These are phyloP conservation scores for Candida xiaguanensis DNA, from an alignment of 805 yeast genomes.

Conservation along the genomic window DNA sequence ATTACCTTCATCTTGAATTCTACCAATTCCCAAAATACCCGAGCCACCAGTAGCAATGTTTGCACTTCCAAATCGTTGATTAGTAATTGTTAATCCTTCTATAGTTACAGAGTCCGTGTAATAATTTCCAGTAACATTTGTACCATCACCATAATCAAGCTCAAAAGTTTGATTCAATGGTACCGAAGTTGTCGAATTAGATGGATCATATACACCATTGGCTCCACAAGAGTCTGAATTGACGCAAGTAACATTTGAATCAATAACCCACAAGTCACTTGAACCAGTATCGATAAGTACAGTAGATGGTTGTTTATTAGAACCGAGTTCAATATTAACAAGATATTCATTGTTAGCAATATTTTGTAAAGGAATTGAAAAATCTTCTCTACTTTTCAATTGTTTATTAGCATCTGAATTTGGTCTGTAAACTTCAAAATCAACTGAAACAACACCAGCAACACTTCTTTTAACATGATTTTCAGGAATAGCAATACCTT, in stretches of 20 bases:
- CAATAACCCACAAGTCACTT: conserved; percentile 26
- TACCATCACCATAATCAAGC: conserved; percentile 12
- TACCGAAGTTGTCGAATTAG: conserved; percentile 7
- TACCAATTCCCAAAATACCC: conserved; percentile 76
- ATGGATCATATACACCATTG: conserved; percentile 15
- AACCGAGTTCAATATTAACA: conserved; percentile 10
- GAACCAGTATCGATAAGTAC: conserved; percentile 25
- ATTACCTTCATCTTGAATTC: conserved; percentile 17
- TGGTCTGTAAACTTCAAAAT: conserved; percentile 7
- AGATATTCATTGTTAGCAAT: conserved; percentile 4
- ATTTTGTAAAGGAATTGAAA: conserved; percentile 3
- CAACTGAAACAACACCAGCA: conserved; percentile 7
- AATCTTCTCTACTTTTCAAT: conserved; percentile 3
- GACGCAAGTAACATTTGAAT: conserved; percentile 19
- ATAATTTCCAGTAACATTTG: conserved; percentile 13
- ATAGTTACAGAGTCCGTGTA: conserved; percentile 13
- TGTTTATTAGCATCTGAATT: background rate
- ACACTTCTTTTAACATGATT: conserved; percentile 4
- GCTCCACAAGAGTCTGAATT: conserved; percentile 9
- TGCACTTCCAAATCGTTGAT: conserved; percentile 19
- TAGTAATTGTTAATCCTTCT: conserved; percentile 10
- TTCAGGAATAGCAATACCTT: conserved; percentile 8
- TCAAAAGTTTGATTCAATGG: conserved; percentile 7
- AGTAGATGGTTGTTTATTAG: conserved; percentile 14
- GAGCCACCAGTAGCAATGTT: conserved; percentile 48